Evolutionary conservation across 2,329 filamentous ascomycete species (phyloP).

Genomic region (Thielaviopsis musarum): DNA sequence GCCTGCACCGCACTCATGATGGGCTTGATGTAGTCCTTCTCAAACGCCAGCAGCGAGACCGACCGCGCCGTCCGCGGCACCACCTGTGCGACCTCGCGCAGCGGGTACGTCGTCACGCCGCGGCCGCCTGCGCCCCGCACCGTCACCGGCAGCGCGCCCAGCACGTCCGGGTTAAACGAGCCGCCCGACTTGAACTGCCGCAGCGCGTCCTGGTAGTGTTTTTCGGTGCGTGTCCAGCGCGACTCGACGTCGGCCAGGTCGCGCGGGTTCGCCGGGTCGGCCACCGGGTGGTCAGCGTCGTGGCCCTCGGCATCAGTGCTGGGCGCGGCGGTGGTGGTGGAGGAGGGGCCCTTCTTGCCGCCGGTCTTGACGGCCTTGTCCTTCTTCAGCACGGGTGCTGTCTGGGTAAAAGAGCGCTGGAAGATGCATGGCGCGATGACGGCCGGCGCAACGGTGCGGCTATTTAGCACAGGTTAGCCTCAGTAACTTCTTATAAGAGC

Average conservation of each 20-base stretch:
- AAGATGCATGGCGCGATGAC: background rate
- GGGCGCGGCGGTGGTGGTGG: conserved; percentile 14
- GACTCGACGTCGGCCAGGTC: conserved; percentile 32
- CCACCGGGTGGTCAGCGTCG: conserved; percentile 16
- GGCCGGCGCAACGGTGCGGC: background rate
- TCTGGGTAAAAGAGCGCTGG: conserved; percentile 19
- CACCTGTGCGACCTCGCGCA: conserved; percentile 38
- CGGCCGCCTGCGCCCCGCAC: conserved; percentile 16
- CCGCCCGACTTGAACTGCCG: conserved; percentile 29
- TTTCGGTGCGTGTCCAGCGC: conserved; percentile 25
- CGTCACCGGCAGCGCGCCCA: conserved; percentile 29
- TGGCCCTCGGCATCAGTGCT: conserved; percentile 14
- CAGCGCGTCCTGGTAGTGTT: conserved; percentile 25
- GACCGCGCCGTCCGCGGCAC: conserved; percentile 28
- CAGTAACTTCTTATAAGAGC: background rate
- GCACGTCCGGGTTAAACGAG: conserved; percentile 33
- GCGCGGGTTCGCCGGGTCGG: conserved; percentile 28
- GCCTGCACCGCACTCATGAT: conserved; percentile 38
- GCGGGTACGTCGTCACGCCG: conserved; percentile 23
- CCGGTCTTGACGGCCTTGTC: conserved; percentile 12
- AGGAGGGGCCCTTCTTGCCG: conserved; percentile 12
- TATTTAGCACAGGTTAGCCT: background rate
- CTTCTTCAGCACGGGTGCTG: conserved; percentile 21
- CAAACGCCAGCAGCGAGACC: conserved; percentile 26
- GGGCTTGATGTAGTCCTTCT: conserved; percentile 30